A percentile compares a stretch with the other conserved stretches of the same genome.
Evolutionary conservation across 2,329 filamentous ascomycete species (phyloP).

Genomic region (Aspergillus quadrilineatus): DNA sequence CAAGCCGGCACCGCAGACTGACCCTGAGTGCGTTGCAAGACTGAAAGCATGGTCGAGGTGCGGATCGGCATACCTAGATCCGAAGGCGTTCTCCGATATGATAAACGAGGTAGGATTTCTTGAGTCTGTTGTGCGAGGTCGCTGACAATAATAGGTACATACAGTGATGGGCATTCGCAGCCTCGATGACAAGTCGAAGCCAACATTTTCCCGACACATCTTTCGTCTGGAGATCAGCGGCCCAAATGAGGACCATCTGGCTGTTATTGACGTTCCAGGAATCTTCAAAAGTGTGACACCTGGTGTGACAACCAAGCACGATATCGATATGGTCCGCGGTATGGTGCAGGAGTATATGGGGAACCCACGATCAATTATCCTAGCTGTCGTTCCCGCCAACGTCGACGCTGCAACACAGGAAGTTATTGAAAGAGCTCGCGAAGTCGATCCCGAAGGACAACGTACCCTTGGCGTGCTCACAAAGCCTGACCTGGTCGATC

Average conservation of each 20-base stretch:
- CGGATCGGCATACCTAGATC: conserved; percentile 13
- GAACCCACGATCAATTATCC: conserved; percentile 42
- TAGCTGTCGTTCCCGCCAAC: conserved; percentile 46
- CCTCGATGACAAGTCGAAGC: conserved; percentile 18
- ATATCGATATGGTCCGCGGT: conserved; percentile 38
- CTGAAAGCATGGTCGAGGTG: conserved; percentile 25
- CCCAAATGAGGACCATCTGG: conserved; percentile 41
- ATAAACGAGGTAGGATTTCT: conserved; percentile 26
- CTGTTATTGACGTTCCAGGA: conserved; percentile 49
- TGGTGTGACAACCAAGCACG: conserved; percentile 37
- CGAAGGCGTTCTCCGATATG: conserved; percentile 23
- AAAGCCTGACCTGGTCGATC: conserved; percentile 57
- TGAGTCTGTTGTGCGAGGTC: not conserved
- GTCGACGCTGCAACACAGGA: conserved; percentile 49
- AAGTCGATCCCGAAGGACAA: conserved; percentile 36
- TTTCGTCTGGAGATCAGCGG: conserved; percentile 46
- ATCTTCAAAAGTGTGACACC: conserved; percentile 42
- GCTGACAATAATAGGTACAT: conserved; percentile 20
- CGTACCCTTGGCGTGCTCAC: conserved; percentile 54
- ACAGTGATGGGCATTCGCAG: conserved; percentile 25
- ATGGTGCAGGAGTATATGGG: conserved; percentile 44
- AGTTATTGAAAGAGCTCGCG: conserved; percentile 44
- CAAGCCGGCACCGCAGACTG: conserved; percentile 33
- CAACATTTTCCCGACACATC: conserved; percentile 44
- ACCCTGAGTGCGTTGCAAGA: conserved; percentile 16